Evolutionary conservation across 176 grass and related monocot genomes (phyloP), one percentile per base, ranked within the genome.

Genomic region (Zea luxurians): DNA sequence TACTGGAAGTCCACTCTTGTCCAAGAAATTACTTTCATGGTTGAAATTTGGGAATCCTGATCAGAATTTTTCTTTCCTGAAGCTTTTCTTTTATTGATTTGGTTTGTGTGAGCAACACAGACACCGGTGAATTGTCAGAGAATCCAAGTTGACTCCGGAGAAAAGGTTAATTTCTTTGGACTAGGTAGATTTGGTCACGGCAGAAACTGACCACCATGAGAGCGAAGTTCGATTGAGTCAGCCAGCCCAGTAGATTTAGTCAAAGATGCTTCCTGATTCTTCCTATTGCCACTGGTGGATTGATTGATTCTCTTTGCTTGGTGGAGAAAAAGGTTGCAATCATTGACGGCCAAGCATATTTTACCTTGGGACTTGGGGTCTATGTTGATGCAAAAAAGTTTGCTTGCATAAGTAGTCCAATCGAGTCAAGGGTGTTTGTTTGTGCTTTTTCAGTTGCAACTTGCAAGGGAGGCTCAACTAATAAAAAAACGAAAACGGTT

Each of bases 381-480:
- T 71, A 0, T 17, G 52, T 6, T 71, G 67, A 38, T 55, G 63
- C 48, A 15, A 55, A 49, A 80, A 84, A 76, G 42, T 66, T 71
- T 57, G 16, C 34, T 48, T 81, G 57, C 50, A 66, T 76, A 80
- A 80, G 77, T 64, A 71, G 82, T 60, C 42, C 43, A 70, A 48
- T 62, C 64, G 13, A 78, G 67, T 78, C 69, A 80, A 74, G 61
- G 48, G 8, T 50, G 41, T 45, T 87, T 66, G n/a, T 10, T 73
- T 16, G 10, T 4, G 4, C 47, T 10, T 20, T 68, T 72, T 18
- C n/a, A 21, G 68, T 73, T 67, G 48, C 69, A 66, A 85, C 11
- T 66, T 83, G 58, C 60, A 65, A 85, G 12, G 2, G 8, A 17
- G 34, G 11, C 55, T 57, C 34, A 65, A 63, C 70, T 4, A 27